phyloP scores from a whole-genome alignment of 768 basidiomycete species.

The Hydnomerulius pinastri region DNA sequence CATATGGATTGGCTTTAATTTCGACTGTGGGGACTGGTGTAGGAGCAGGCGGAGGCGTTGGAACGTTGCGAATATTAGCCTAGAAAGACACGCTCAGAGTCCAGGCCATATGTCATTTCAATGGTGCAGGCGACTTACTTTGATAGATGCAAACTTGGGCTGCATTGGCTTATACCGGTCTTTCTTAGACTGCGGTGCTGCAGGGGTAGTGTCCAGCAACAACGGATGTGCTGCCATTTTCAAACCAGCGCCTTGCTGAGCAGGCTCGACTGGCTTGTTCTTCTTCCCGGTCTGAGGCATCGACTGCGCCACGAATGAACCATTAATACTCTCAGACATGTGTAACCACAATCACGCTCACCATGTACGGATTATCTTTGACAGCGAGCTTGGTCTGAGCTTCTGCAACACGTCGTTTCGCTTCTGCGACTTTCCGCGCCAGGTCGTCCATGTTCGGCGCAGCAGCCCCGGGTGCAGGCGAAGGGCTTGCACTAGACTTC shows the following conservation, averaged over 20 bases:
- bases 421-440: conserved; percentile 75
- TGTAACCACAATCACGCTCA: conserved; percentile 28
- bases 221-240: conserved; percentile 92
- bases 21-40: conserved; percentile 41
- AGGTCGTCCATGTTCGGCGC: conserved; percentile 60
- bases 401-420: conserved; percentile 81
- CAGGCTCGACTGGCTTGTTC: conserved; percentile 56
- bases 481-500: conserved; percentile 30
- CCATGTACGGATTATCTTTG: conserved; percentile 89
- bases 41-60: conserved; percentile 56
- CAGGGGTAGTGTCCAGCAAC: conserved; percentile 61
- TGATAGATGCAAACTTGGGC: conserved; percentile 97
- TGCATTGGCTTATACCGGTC: conserved; percentile 98
- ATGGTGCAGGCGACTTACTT: conserved; percentile 45
- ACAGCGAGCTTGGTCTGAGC: conserved; percentile 74
- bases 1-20: conserved; percentile 74
- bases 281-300: conserved; percentile 56
- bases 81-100: conserved; percentile 20
- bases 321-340: neutral
- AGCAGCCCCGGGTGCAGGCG: conserved; percentile 42
- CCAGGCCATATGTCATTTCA: neutral
- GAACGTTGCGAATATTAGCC: conserved; percentile 78
- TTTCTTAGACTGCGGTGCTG: conserved; percentile 73
- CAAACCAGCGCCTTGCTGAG: conserved; percentile 79
- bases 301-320: conserved; percentile 39